phyloP scores from a whole-genome alignment of 2,329 filamentous ascomycete species.

The Colletotrichum simmondsii region DNA sequence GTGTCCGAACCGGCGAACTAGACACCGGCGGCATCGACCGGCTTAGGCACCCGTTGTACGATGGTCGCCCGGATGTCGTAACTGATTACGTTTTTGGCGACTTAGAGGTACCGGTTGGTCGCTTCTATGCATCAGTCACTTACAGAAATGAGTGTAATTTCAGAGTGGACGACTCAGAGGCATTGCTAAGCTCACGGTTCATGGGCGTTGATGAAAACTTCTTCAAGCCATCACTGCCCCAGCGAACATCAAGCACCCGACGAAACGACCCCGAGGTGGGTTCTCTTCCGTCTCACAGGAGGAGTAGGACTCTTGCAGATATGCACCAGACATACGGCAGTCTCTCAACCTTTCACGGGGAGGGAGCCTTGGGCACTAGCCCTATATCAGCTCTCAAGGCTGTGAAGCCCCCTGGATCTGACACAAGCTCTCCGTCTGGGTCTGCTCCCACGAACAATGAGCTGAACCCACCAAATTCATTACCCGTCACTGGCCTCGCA shows the following conservation, averaged over 20 bases:
- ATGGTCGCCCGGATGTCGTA: constrained; percentile 70
- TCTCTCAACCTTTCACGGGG: constrained; percentile 89
- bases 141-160: constrained; percentile 93
- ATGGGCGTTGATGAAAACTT: constrained; percentile 91
- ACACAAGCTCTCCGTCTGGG: constrained; percentile 68
- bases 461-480: constrained; percentile 59
- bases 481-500: constrained; percentile 57
- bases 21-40: constrained; percentile 71
- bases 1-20: constrained; percentile 74
- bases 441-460: constrained; percentile 61
- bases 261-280: constrained; percentile 66
- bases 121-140: constrained; percentile 82
- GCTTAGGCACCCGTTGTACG: constrained; percentile 76
- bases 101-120: constrained; percentile 87
- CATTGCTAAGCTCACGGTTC: constrained; percentile 90
- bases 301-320: constrained; percentile 62
- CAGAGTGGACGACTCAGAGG: constrained; percentile 89
- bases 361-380: constrained; percentile 80
- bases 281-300: constrained; percentile 77
- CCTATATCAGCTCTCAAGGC: constrained; percentile 86
- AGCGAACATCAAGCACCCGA: constrained; percentile 54
- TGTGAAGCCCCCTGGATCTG: constrained; percentile 70
- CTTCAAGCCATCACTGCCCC: constrained; percentile 81
- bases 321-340: constrained; percentile 88
- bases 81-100: constrained; percentile 85